Evolutionary conservation across 2,329 filamentous ascomycete species (phyloP), one percentile per base, ranked within the genome.

Genomic region (Sarocladium oryzae): DNA sequence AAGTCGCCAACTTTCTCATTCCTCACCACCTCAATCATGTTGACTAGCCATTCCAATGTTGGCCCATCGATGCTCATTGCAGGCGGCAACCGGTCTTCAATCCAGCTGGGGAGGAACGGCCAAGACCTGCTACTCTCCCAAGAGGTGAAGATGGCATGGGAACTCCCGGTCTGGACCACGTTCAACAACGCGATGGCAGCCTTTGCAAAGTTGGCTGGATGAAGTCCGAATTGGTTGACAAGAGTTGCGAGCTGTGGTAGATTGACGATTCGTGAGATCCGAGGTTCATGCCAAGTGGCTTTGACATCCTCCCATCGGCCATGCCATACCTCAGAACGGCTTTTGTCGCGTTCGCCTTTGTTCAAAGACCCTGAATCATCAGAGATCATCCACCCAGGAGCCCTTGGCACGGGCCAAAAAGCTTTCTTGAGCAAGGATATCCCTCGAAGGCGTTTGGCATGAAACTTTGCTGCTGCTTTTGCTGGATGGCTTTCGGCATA

Each of bases 11-110:
- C 21, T 2, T 61, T 64, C 52, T 69, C 66, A 1, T 53, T 51
- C 0, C 32, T 26, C 0, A 46, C 15, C 0, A 65, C 58, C 32
- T 63, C 59, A 2, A 56, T 53, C 61, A 70, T 61, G 54, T 67
- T 66, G n/a, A 69, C 54, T 2, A 66, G 52, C 62, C 67, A 69
- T 49, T 68, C 60, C 2, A 60, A 59, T 11, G 67, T 69, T 11
- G 67, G 66, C 0, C 67, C 67, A 26, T 68, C 65, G 15, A 70
- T 64, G 50, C 64, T 67, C 64, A 64, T 66, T 16, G 67, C 56
- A 1, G 65, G 64, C 2, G 67, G 67, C 1, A 70, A 62, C 2
- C 58, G 58, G 36, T 53, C 51, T 23, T 63, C 61, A 53, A 70
- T 63, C 66, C 67, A 69, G 4, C 49, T 45, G 0, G 67, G 67